Evolutionary conservation across 306 rosid species (phyloP), one percentile per base, ranked within the genome.

Genomic region (Castanopsis chinensis): DNA sequence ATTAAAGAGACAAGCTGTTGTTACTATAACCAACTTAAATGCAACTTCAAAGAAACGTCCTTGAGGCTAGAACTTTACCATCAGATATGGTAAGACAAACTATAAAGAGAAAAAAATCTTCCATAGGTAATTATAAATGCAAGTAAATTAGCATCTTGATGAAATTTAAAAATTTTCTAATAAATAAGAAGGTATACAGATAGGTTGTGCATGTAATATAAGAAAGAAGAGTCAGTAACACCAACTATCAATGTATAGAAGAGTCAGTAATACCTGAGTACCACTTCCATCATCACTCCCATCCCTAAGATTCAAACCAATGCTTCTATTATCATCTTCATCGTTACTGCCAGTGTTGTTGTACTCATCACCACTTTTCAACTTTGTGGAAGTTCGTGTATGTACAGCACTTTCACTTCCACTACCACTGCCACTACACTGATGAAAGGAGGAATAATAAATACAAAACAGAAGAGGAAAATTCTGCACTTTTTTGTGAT

Each of bases 381-480:
- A 71, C 74, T 21, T 71, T 15, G 57, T 20, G 11, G 74, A 45
- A 6, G 23, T 71, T 45, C 23, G 32, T 11, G 37, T 21, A 27
- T 14, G 35, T 71, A 49, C 23, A 6, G 33, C 74, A 71, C 57
- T 71, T 71, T 45, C 74, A 13, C 74, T 45, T 71, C 35, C 57
- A 71, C 57, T 43, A 43, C 20, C 58, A 71, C 57, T 43, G 3
- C 41, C 58, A 23, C 74, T 11, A 49, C 56, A 43, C 32, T 60
- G 30, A 63, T 63, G 77, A 74, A 74, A 75, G 43, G 41, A 72
- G 54, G 75, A 69, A 43, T 15, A 56, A 64, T 54, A 19, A 77
- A 57, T 30, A n/a, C 8, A 56, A 43, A 80, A 51, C 30, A 61
- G 70, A 28, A 75, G 11, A 56, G 21, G 45, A 67, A 56, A 21